Evolutionary conservation across 768 basidiomycete genomes (phyloP), one percentile per base, ranked within the genome.

Genomic region (Tulasnella calospora): DNA sequence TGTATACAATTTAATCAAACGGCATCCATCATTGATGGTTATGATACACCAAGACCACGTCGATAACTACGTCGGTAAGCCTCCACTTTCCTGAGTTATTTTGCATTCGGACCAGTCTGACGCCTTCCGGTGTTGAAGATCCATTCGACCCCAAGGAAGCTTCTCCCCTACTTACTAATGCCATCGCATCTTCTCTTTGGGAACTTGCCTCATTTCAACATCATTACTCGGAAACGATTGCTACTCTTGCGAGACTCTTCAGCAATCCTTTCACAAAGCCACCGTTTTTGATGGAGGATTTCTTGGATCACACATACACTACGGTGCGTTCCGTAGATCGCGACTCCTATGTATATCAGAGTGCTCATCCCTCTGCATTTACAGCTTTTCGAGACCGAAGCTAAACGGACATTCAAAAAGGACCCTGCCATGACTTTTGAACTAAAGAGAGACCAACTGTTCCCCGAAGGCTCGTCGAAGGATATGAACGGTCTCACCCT

Each of bases 181-280:
- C 97, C 0, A 86, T 97, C 19, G 89, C 92, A 67, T 95, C 94
- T 69, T 96, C 95, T 12, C 84, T 98, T 19, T 99, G 98, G 98
- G 97, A 99, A 85, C 88, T 99, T 46, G 85, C 90, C 76, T 88
- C 93, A 0, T 92, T 96, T 79, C 86, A 88, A 79, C 84, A 87
- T 33, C 97, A 99, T 84, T 98, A 98, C 83, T 91, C 96, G 79
- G 86, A 93, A 1, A 89, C 90, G 0, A 92, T 97, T n/a, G 90
- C 94, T n/a, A 94, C 94, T 0, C 84, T 99, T 70, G 91, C 90
- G 38, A 92, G 92, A 82, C 91, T 99, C 76, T 94, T 98, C 81
- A 88, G 88, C 17, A 95, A 96, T 83, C 92, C 93, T 6, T 98
- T 99, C 85, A 98, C 95, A 17, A 98, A 97, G 82, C 94, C 92